phyloP scores from a whole-genome alignment of 805 yeast species.

The Candida schatavii region DNA sequence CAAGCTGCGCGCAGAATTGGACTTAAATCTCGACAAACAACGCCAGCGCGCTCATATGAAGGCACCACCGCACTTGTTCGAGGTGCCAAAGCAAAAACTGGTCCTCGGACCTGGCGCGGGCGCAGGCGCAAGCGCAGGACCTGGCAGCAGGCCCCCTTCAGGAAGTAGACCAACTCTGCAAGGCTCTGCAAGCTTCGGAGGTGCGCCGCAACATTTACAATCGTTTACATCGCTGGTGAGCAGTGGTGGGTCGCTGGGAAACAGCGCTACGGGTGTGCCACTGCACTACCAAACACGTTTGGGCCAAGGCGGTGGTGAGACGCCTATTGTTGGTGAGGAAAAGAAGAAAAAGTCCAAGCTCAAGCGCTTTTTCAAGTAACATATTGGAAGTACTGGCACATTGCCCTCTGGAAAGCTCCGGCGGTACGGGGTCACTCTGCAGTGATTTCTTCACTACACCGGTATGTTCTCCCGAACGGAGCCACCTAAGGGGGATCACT shows the following conservation, averaged over 20 bases:
- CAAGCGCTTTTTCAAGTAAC: constrained; percentile 42
- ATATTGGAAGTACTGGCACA: background rate
- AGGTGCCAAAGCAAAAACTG: constrained; percentile 15
- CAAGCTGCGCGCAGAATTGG: constrained; percentile 40
- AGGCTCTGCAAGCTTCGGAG: constrained; percentile 6
- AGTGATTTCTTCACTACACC: no score
- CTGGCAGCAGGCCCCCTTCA: constrained; percentile 5
- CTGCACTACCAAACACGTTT: constrained; percentile 24
- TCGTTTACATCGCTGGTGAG: constrained; percentile 9
- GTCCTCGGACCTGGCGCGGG: constrained; percentile 1
- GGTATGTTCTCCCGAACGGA: no score
- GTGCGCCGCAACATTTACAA: constrained; percentile 25
- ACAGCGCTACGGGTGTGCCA: constrained; percentile 13
- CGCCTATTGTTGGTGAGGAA: constrained; percentile 22
- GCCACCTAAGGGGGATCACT: no score
- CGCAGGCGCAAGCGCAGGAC: background rate
- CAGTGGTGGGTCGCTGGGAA: constrained; percentile 2
- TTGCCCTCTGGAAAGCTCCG: no score
- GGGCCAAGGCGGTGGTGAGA: constrained; percentile 1
- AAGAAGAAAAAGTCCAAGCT: constrained; percentile 44
- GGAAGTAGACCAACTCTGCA: constrained; percentile 3
- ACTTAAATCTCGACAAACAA: constrained; percentile 35
- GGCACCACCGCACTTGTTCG: constrained; percentile 45
- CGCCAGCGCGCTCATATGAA: constrained; percentile 25
- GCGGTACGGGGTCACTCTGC: no score